These are phyloP conservation scores for Backusella macrospora DNA, from an alignment of 192 early-diverging fungal genomes.

Conservation along the genomic window DNA sequence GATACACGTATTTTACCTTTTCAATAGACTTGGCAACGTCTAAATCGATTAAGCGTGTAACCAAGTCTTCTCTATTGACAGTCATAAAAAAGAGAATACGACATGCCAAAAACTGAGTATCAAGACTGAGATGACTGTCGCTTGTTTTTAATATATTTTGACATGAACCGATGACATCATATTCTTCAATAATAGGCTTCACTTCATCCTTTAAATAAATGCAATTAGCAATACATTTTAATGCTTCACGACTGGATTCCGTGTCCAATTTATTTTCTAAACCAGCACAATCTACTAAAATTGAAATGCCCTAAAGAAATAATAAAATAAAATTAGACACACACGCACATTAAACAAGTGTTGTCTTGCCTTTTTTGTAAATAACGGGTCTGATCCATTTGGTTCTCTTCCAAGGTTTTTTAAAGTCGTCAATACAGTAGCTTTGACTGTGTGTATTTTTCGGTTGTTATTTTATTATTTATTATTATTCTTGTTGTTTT, in stretches of 20 bases:
- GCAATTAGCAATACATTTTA: conserved; percentile 75
- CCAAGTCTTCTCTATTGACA: conserved; percentile 43
- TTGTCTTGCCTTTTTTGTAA: conserved; percentile 43
- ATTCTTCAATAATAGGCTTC: conserved; percentile 47
- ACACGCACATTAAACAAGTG: neutral
- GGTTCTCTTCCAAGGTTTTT: conserved; percentile 62
- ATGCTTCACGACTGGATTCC: conserved; percentile 45
- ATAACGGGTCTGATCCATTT: conserved; percentile 59
- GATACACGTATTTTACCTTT: conserved; percentile 35
- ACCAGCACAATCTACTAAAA: conserved; percentile 40
- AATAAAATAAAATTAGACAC: neutral
- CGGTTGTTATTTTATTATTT: neutral
- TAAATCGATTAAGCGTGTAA: conserved; percentile 46
- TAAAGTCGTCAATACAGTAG: conserved; percentile 53
- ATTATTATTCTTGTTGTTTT: neutral
- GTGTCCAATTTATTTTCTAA: conserved; percentile 38
- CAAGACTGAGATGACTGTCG: conserved; percentile 38
- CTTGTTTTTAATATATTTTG: conserved; percentile 40
- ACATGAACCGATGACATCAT: conserved; percentile 45
- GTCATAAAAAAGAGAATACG: conserved; percentile 75
- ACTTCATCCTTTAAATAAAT: conserved; percentile 56
- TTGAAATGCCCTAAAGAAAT: conserved; percentile 39
- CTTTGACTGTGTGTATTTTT: conserved; percentile 42
- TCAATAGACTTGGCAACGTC: conserved; percentile 41
- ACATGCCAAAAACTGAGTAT: conserved; percentile 61